These are phyloP conservation scores for Hanseniaspora nectarophila DNA, from an alignment of 805 yeast species.

Conservation along the genomic window DNA sequence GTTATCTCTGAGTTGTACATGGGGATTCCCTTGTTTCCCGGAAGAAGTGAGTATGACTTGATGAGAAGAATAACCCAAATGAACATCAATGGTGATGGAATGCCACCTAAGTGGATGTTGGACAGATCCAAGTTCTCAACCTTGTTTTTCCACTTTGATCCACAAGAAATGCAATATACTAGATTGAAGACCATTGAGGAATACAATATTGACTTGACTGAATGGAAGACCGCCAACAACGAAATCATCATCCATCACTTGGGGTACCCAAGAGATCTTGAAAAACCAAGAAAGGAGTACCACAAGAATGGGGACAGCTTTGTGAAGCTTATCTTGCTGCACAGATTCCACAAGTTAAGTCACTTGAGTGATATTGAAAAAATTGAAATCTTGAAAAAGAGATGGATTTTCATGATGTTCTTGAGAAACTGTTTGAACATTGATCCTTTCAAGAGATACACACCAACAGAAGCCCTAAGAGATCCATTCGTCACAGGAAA, in stretches of 20 bases:
- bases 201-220: conserved; percentile 31
- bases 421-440: conserved; percentile 63
- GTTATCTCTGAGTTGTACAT: conserved; percentile 80
- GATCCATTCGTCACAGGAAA: conserved; percentile 72
- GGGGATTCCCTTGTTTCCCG: conserved; percentile 91
- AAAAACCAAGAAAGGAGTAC: conserved; percentile 75
- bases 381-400: conserved; percentile 53
- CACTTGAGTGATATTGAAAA: conserved; percentile 20
- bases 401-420: conserved; percentile 65
- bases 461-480: conserved; percentile 85
- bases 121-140: conserved; percentile 82
- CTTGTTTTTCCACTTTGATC: conserved; percentile 37
- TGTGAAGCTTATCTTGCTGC: conserved; percentile 63
- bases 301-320: conserved; percentile 49
- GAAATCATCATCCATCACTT: conserved; percentile 12
- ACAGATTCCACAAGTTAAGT: conserved; percentile 53
- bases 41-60: conserved; percentile 87
- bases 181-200: conserved; percentile 40
- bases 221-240: conserved; percentile 9
- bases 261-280: conserved; percentile 27
- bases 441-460: conserved; percentile 90
- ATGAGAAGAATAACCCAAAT: conserved; percentile 68
- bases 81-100: conserved; percentile 37
- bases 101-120: conserved; percentile 92
- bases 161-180: conserved; percentile 20